phyloP scores from a whole-genome alignment of 2,329 filamentous ascomycete species.

The Sclerotinia sclerotiorum region DNA sequence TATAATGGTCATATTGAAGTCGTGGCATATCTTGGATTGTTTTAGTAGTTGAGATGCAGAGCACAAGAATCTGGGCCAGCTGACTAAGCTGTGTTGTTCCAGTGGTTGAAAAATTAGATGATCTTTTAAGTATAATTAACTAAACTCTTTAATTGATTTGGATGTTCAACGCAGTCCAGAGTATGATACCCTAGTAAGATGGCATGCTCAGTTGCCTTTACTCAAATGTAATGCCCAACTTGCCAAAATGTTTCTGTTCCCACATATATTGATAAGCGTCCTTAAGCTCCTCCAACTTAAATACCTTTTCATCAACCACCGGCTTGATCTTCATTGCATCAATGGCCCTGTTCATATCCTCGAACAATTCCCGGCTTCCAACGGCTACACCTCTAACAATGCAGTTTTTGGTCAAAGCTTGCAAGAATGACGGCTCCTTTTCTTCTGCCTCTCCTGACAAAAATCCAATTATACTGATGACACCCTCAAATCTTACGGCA shows the following conservation, averaged over 20 bases:
- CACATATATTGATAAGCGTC: constrained; percentile 52
- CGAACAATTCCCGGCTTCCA: constrained; percentile 50
- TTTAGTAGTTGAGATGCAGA: no score
- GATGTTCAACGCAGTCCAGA: no score
- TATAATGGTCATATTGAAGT: not conserved
- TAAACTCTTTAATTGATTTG: no score
- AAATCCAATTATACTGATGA: constrained; percentile 45
- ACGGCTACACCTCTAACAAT: constrained; percentile 50
- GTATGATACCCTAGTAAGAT: no score
- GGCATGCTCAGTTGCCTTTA: not conserved
- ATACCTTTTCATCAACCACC: constrained; percentile 49
- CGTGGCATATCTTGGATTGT: not conserved
- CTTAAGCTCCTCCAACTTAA: constrained; percentile 47
- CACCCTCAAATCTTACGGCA: constrained; percentile 45
- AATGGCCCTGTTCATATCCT: constrained; percentile 52
- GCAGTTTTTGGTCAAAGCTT: constrained; percentile 40
- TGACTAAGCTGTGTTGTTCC: no score
- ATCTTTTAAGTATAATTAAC: no score
- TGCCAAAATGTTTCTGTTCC: constrained; percentile 44
- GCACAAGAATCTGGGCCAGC: no score
- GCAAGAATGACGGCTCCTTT: constrained; percentile 38
- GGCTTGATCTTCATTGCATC: constrained; percentile 50
- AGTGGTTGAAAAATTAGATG: no score
- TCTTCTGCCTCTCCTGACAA: constrained; percentile 37
- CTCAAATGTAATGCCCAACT: constrained; percentile 23